Evolutionary conservation across 78 protist species (phyloP), one percentile per base, ranked within the genome.

Genomic region (Chrysochromulina tobinii): DNA sequence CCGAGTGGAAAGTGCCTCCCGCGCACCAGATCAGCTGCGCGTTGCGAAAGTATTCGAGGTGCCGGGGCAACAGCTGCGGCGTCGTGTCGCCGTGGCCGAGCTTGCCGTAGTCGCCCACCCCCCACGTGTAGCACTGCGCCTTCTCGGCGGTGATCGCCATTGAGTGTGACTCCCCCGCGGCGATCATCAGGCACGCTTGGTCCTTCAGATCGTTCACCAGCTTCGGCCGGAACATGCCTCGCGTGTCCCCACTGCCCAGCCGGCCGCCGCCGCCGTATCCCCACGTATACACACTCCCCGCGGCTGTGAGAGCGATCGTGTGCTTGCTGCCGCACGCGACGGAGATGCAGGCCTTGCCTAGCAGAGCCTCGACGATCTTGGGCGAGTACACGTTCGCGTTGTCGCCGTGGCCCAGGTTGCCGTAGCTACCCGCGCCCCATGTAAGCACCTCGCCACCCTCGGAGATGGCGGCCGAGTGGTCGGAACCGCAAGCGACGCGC

Each of bases 391-490:
- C 15, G 73, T 67, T 20, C 38, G 50, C 1, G 81, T 38, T 5
- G 23, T 72, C 81, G 55, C 81, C 81, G 81, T 72, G 81, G n/a
- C 81, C 81, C 50, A 72, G 81, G n/a, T 38, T 12, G 18, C 81
- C 81, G 81, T 38, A 72, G 55, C 1, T 4, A 0, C 55, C 81
- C 20, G 27, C 0, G 54, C 81, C 81, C 81, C 81, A 72, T 23
- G 55, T 12, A 54, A 18, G 18, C 81, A 72, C 73, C 38, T 67
- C 73, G 48, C 73, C 73, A 14, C 48, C 38, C 73, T 14, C 88
- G 21, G 79, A 0, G 53, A 84, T 20, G 11, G 53, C 79, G 67
- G 61, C 69, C 20, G 18, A 5, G 88, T 84, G 88, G 61, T 12
- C 7, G 25, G 61, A 1, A 23, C 88, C 88, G 69, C 69, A 38